Conservation (phyloP, 768 basidiomycete genomes). For the Filobasidium wieringae region DNA sequence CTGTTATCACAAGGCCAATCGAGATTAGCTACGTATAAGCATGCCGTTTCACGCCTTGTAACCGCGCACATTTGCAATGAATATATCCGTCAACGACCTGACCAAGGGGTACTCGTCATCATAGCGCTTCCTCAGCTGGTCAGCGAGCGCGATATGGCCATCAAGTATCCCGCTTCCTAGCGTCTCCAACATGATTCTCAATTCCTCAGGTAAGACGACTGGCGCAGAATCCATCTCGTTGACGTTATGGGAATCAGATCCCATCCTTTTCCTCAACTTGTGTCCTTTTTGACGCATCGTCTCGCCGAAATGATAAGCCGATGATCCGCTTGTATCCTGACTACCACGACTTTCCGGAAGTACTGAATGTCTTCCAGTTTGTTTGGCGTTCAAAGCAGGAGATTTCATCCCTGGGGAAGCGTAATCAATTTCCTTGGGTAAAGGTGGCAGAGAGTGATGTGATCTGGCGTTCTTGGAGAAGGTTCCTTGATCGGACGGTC, state of each 20-base stretch:
- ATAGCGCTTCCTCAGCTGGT: constrained; percentile 75
- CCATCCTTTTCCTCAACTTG: not conserved
- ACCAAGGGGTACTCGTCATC: constrained; percentile 94
- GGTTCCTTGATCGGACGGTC: constrained; percentile 18
- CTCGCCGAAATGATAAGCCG: not conserved
- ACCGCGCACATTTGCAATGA: constrained; percentile 70
- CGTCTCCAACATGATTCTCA: constrained; percentile 73
- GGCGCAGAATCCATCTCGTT: not conserved
- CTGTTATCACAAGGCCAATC: constrained; percentile 40
- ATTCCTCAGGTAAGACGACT: constrained; percentile 59
- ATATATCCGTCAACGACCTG: constrained; percentile 86
- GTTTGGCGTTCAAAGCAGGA: not conserved
- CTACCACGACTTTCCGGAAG: not conserved
- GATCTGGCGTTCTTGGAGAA: constrained; percentile 8
- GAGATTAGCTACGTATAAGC: not conserved
- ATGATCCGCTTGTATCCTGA: not conserved
- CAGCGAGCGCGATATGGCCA: constrained; percentile 75
- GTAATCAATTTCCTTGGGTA: not conserved
- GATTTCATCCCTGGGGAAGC: not conserved
- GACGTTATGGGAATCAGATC: not conserved
- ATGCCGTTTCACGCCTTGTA: constrained; percentile 7
- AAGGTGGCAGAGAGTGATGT: constrained; percentile 35
- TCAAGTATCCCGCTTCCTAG: constrained; percentile 75
- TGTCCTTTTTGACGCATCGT: not conserved
- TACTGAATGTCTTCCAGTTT: not conserved